Evolutionary conservation across 1,284 basidiomycete genomes (phyloP).

Genomic region (Ganoderma lucidum): DNA sequence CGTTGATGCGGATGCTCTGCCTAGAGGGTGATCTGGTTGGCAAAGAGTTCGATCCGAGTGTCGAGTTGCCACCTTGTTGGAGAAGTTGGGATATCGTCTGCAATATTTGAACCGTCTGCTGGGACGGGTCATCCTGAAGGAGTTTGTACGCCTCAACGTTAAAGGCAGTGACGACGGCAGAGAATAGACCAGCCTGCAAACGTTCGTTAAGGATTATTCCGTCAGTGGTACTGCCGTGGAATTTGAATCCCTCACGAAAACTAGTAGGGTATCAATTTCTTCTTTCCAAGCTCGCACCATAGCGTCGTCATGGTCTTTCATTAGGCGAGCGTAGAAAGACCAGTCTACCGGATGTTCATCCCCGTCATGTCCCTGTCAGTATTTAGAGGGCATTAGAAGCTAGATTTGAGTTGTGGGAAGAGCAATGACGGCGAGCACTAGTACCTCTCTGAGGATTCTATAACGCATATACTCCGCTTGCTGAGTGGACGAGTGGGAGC

Average conservation of each 20-base stretch:
- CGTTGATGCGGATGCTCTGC: conserved; percentile 27
- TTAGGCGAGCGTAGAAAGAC: conserved; percentile 22
- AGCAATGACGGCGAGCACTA: too few relatives aligned
- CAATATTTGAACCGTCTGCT: conserved; percentile 19
- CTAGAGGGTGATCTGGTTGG: conserved; percentile 6
- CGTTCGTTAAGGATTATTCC: background rate
- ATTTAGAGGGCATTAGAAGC: background rate
- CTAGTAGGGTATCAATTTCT: conserved; percentile 33
- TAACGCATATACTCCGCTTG: background rate
- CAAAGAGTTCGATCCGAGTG: background rate
- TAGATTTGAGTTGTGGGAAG: too few relatives aligned
- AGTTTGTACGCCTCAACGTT: conserved; percentile 35
- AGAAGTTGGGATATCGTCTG: conserved; percentile 31
- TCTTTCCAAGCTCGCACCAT: conserved; percentile 34
- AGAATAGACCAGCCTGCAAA: conserved; percentile 36
- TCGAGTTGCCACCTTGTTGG: conserved; percentile 8
- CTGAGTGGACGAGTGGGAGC: background rate
- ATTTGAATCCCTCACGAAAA: conserved; percentile 26
- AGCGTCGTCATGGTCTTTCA: conserved; percentile 29
- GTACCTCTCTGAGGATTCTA: background rate
- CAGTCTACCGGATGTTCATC: conserved; percentile 15
- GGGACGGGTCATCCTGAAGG: conserved; percentile 28
- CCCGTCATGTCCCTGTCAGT: too few relatives aligned
- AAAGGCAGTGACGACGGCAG: conserved; percentile 37
- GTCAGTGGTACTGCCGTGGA: background rate